Conservation (phyloP, 2,329 filamentous ascomycete genomes). For the Myriosclerotinia duriaeana region DNA sequence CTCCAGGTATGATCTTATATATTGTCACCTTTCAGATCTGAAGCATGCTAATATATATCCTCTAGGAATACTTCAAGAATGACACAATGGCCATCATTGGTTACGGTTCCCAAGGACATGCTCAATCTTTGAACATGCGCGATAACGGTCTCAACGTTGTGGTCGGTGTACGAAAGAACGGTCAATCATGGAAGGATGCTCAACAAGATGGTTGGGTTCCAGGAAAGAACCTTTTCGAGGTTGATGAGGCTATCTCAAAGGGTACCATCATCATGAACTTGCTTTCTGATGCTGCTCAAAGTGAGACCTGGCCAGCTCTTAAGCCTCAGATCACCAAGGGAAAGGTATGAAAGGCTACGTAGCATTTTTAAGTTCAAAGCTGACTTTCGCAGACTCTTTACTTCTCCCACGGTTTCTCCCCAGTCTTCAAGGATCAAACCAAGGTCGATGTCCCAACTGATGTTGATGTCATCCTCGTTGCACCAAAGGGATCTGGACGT, state of each 20-base stretch:
- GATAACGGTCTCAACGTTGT: slow-evolving; percentile 99
- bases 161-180: slow-evolving; percentile 96
- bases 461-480: slow-evolving; percentile 98
- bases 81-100: slow-evolving; percentile 98
- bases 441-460: slow-evolving; percentile 95
- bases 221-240: slow-evolving; percentile 98
- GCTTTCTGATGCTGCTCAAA: slow-evolving; percentile 95
- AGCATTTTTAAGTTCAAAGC: slow-evolving; percentile 21
- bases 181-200: slow-evolving; percentile 97
- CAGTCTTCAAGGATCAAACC: slow-evolving; percentile 99
- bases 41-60: slow-evolving; percentile 30
- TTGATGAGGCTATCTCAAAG: slow-evolving; percentile 91
- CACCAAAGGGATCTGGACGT: slow-evolving; percentile 97
- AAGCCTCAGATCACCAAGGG: slow-evolving; percentile 98
- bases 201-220: slow-evolving; percentile 96
- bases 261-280: slow-evolving; percentile 99
- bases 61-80: slow-evolving; percentile 98
- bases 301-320: slow-evolving; percentile 96
- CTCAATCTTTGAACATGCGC: slow-evolving; percentile 98
- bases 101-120: slow-evolving; percentile 97
- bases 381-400: slow-evolving; percentile 75
- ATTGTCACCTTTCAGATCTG: slow-evolving; percentile 16
- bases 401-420: slow-evolving; percentile 99
- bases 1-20: slow-evolving; percentile 68
- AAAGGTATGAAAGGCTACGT: slow-evolving; percentile 64